These are phyloP conservation scores for Stephania yunnanensis DNA, from an alignment of 164 flowering plant species.

Conservation along the genomic window DNA sequence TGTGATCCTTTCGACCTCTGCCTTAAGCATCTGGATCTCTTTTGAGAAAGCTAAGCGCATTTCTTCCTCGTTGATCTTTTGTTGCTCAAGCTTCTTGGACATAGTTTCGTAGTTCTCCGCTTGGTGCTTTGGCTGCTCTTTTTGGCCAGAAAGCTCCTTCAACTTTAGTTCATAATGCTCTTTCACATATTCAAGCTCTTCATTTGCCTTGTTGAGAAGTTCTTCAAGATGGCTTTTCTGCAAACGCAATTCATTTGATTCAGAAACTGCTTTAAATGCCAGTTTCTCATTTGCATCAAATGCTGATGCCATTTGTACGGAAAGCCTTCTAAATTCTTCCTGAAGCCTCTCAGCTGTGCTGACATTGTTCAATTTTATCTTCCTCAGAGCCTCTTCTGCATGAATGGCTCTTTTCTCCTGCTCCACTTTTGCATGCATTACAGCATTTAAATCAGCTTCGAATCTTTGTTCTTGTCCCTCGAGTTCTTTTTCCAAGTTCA, in stretches of 20 bases:
- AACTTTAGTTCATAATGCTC: conserved; percentile 47
- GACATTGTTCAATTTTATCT: conserved; percentile 63
- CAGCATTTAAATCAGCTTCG: conserved; percentile 63
- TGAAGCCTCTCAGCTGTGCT: conserved; percentile 76
- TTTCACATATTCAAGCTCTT: conserved; percentile 44
- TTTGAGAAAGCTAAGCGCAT: conserved; percentile 24
- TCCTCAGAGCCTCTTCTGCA: conserved; percentile 76
- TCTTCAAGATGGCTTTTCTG: conserved; percentile 53
- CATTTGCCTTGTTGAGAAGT: conserved; percentile 40
- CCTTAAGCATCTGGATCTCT: conserved; percentile 37
- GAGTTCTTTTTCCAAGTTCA: conserved; percentile 57
- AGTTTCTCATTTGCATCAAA: conserved; percentile 81
- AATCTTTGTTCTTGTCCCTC: conserved; percentile 52
- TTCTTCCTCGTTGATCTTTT: conserved; percentile 40
- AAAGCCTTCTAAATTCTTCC: conserved; percentile 71
- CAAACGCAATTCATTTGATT: conserved; percentile 58
- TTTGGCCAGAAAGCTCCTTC: conserved; percentile 34
- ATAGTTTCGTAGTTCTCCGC: conserved; percentile 19
- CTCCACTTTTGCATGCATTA: conserved; percentile 61
- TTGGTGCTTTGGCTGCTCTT: conserved; percentile 20
- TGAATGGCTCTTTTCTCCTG: conserved; percentile 85
- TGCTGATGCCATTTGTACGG: conserved; percentile 70
- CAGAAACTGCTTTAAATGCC: conserved; percentile 57
- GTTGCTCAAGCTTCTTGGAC: conserved; percentile 43
- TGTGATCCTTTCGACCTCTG: conserved; percentile 38